Evolutionary conservation across 805 yeast genomes (phyloP).

Genomic region (Lipomyces sp.): DNA sequence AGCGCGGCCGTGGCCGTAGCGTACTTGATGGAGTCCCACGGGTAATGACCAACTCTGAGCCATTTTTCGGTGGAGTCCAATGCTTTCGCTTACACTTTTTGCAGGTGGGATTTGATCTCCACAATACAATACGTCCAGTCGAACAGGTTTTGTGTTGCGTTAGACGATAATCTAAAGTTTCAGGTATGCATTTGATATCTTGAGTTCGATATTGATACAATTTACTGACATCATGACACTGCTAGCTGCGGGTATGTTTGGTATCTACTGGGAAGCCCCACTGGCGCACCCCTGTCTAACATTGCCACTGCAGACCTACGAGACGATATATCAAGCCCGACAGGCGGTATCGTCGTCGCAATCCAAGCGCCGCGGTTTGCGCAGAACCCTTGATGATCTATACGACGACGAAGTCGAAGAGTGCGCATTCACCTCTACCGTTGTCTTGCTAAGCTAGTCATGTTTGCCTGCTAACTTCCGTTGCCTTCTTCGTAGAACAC

Average conservation of each 20-base stretch:
- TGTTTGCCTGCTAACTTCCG: neutral
- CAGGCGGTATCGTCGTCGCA: constrained; percentile 7
- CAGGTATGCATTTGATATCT: constrained; percentile 9
- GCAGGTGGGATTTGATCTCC: constrained; percentile 21
- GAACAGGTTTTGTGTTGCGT: constrained; percentile 33
- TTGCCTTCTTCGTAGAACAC: no score
- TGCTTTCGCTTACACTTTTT: neutral
- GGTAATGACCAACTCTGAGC: no score
- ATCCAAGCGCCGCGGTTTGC: neutral
- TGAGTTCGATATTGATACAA: neutral
- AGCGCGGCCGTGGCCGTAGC: constrained; percentile 37
- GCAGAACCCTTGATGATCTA: constrained; percentile 20
- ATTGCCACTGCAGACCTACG: constrained; percentile 13
- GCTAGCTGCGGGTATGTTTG: constrained; percentile 14
- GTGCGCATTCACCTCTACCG: neutral
- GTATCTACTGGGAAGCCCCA: neutral
- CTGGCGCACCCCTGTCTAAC: no score
- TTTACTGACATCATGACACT: neutral
- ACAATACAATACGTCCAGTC: constrained; percentile 37
- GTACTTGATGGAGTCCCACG: constrained; percentile 31
- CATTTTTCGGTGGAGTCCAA: neutral
- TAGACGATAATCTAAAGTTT: constrained; percentile 30
- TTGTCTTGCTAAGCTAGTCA: neutral
- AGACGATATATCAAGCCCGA: constrained; percentile 20
- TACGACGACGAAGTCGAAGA: constrained; percentile 10